phyloP scores from a whole-genome alignment of 768 basidiomycete genomes.

The Tricholoma bakamatsutake region DNA sequence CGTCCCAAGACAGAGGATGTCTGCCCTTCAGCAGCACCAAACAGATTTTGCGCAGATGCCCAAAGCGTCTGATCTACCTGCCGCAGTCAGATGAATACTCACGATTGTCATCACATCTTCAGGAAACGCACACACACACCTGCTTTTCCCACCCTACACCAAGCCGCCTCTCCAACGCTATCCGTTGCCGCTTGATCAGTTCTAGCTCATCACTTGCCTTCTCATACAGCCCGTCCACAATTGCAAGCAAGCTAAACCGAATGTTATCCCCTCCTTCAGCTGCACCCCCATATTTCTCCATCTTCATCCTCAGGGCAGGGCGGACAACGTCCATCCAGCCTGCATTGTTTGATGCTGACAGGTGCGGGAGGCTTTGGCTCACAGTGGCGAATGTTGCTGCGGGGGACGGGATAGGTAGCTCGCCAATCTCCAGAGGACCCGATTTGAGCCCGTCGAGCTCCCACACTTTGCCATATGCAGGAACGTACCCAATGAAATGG shows the following conservation, averaged over 20 bases:
- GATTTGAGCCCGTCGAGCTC: conserved; percentile 61
- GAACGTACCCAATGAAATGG: conserved; percentile 65
- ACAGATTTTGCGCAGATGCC: conserved; percentile 21
- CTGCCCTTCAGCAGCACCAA: conserved; percentile 15
- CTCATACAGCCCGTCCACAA: conserved; percentile 47
- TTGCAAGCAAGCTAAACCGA: conserved; percentile 55
- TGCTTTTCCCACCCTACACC: conserved; percentile 30
- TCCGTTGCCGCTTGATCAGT: conserved; percentile 42
- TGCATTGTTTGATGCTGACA: conserved; percentile 3
- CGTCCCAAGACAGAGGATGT: conserved; percentile 14
- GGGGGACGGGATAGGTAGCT: conserved; percentile 26
- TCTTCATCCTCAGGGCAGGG: conserved; percentile 54
- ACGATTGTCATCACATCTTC: no score
- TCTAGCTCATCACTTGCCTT: conserved; percentile 47
- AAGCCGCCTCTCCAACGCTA: conserved; percentile 40
- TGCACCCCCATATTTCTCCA: conserved; percentile 50
- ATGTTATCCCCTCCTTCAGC: conserved; percentile 41
- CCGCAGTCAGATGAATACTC: background rate
- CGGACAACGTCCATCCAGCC: conserved; percentile 59
- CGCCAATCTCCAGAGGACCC: conserved; percentile 60
- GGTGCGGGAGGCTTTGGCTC: conserved; percentile 1
- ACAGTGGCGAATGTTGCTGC: background rate
- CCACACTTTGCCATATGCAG: conserved; percentile 61
- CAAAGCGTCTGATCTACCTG: conserved; percentile 38
- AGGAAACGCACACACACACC: conserved; percentile 21